phyloP scores from a whole-genome alignment of 1,139 yeast genomes.

The Pichia sp. region DNA sequence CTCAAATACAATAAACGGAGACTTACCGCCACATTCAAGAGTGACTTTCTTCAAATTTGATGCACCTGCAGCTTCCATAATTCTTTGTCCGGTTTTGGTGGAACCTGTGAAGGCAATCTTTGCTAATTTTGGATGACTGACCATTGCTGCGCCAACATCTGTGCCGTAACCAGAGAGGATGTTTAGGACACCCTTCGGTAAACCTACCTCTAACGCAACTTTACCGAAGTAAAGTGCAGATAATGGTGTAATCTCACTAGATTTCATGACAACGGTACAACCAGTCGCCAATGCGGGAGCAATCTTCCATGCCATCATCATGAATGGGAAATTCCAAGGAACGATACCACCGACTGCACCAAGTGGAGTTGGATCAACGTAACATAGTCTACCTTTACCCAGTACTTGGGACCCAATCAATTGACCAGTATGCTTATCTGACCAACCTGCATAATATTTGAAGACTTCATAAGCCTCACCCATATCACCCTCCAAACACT shows the following conservation, averaged over 20 bases:
- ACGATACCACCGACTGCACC: conserved; percentile 82
- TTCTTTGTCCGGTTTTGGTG: conserved; percentile 70
- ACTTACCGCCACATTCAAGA: conserved; percentile 61
- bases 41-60: conserved; percentile 72
- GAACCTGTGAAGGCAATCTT: conserved; percentile 88
- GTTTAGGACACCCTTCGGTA: conserved; percentile 77
- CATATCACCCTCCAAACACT: conserved; percentile 41
- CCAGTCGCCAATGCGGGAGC: conserved; percentile 83
- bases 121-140: conserved; percentile 52
- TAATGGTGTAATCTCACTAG: conserved; percentile 79
- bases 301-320: conserved; percentile 75
- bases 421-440: conserved; percentile 70
- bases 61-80: conserved; percentile 64
- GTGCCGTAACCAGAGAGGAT: conserved; percentile 63
- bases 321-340: conserved; percentile 85
- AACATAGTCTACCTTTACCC: conserved; percentile 38
- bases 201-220: conserved; percentile 61
- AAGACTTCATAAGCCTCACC: conserved; percentile 47
- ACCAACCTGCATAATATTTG: conserved; percentile 78
- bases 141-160: conserved; percentile 54
- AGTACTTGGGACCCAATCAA: conserved; percentile 36
- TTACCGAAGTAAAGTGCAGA: conserved; percentile 63
- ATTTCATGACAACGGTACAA: conserved; percentile 71
- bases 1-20: conserved; percentile 46
- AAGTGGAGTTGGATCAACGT: conserved; percentile 55